Conservation (phyloP, 2,329 filamentous ascomycete species). For the Trichoderma gracile region DNA sequence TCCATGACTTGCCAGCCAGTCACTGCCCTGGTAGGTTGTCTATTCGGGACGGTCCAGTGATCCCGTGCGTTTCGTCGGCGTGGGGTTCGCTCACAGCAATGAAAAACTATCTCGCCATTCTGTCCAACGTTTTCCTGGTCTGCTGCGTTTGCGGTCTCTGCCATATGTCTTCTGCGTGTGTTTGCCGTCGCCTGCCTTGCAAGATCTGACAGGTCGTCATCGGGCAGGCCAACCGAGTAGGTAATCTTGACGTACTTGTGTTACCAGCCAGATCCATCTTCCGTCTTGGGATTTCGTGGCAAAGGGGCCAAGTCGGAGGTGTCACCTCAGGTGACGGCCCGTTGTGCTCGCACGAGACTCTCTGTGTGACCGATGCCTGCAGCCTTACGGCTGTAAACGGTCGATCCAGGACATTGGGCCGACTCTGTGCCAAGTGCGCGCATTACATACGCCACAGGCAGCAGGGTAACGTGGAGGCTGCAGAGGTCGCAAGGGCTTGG, state of each 20-base stretch:
- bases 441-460: background rate
- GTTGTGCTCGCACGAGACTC: background rate
- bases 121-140: background rate
- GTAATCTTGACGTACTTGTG: background rate
- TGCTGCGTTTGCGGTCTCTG: background rate
- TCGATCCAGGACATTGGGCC: conserved; percentile 15
- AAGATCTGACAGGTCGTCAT: background rate
- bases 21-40: conserved; percentile 18
- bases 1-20: conserved; percentile 20
- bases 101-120: background rate
- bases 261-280: background rate
- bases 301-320: background rate
- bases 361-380: background rate
- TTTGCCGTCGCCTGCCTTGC: background rate
- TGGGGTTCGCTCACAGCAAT: conserved; percentile 6
- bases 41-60: conserved; percentile 22
- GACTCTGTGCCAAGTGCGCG: background rate
- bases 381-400: conserved; percentile 1
- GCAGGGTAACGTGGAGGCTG: background rate
- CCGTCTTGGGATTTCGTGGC: background rate
- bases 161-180: background rate
- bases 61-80: conserved; percentile 20
- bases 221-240: background rate
- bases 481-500: background rate
- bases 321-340: background rate